Base-by-base conservation (phyloP, 2,329 filamentous ascomycete species). In the Sporothrix pseudoabietina region DNA sequence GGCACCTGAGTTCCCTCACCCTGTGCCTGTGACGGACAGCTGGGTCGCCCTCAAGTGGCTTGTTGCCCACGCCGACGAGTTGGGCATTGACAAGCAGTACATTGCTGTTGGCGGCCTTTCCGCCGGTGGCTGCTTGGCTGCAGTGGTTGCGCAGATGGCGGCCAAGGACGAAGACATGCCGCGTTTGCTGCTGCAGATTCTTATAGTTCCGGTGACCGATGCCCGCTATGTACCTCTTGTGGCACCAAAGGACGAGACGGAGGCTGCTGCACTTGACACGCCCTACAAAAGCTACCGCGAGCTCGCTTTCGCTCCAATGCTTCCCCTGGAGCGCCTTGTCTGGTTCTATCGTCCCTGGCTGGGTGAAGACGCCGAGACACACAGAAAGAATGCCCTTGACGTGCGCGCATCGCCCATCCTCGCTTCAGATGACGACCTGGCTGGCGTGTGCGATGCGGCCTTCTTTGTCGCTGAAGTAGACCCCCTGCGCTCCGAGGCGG, bases 1-100 rank as follows among this genome's bases (percentile, higher is more conserved):
- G 12, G 85, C 84, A 0, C 86, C 86, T 0, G 85, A 87, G 75
- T 79, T 84, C 74, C 81, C 80, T 8, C 86, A 84, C 75, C 86
- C 86, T 0, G 79, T 77, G 9, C 81, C 82, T 3, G 78, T 86
- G 3, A 77, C 85, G 35, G 86, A 88, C 77, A 74, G 76, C 49
- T 78, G 77, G 59, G 59, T 76, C 4, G 78, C 77, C 1, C 73
- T 81, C 26, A 55, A 73, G 39, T 82, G 80, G 77, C 82, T 83
- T 71, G 83, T 84, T 6, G 69, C 39, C n/a, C 72, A 77, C 76
- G 76, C 77, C 0, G 65, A 12, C n/a, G 73, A 75, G 30, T 66
- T 77, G 6, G 66, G 73, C 41, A 66, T 80, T 52, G 78, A 81
- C 74, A 69, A 69, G 2, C 10, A 55, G 0, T 76, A 78, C 32